These are phyloP conservation scores for Russula emetica DNA, from an alignment of 768 basidiomycete genomes.

Conservation along the genomic window DNA sequence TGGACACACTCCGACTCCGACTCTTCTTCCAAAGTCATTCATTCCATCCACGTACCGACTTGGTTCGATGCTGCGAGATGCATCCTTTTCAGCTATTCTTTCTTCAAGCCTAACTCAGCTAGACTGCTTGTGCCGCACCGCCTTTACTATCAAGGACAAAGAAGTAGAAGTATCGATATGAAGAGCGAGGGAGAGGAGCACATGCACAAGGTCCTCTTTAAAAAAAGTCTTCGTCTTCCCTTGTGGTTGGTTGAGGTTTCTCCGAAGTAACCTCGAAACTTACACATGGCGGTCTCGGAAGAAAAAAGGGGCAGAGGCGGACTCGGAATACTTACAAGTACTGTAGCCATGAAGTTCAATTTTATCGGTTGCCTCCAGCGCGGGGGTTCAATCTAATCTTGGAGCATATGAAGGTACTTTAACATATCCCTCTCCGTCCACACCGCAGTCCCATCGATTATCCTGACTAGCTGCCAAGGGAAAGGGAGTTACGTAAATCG, in stretches of 20 bases:
- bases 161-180: neutral
- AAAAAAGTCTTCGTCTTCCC: neutral
- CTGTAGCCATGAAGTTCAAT: too few species aligned
- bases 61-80: neutral
- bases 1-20: too few species aligned
- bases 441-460: conserved; percentile 1
- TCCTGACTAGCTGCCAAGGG: neutral
- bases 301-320: too few species aligned
- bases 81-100: neutral
- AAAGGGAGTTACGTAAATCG: neutral
- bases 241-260: neutral
- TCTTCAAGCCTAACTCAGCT: neutral
- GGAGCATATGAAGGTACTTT: neutral
- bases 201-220: neutral
- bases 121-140: neutral
- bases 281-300: too few species aligned
- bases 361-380: neutral
- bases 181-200: neutral
- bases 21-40: too few species aligned
- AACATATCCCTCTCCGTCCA: neutral
- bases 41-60: too few species aligned
- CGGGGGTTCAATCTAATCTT: neutral
- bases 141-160: neutral
- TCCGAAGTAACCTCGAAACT: neutral
- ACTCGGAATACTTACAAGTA: too few species aligned